These are phyloP conservation scores for Rosa hybrid DNA, from an alignment of 331 rosid genomes.

Conservation along the genomic window DNA sequence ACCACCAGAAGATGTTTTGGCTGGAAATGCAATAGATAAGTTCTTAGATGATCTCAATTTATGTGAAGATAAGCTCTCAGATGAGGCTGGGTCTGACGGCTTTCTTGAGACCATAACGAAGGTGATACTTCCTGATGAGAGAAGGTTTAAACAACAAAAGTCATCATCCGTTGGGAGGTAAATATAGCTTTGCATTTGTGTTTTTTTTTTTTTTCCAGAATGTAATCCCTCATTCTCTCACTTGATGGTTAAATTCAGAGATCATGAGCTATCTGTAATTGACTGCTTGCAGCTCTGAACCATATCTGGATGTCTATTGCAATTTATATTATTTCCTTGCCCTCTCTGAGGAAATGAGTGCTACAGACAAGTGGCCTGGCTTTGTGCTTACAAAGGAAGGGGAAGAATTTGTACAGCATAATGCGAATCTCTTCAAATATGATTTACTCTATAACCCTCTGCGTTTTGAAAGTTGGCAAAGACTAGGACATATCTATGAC, in stretches of 20 bases:
- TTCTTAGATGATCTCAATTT: constrained; percentile 82
- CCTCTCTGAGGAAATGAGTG: constrained; percentile 93
- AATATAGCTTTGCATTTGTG: background rate
- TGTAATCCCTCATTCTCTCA: constrained; percentile 4
- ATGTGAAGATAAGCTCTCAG: constrained; percentile 93
- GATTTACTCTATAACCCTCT: constrained; percentile 84
- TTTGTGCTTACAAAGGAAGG: constrained; percentile 97
- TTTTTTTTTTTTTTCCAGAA: background rate
- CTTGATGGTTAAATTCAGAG: background rate
- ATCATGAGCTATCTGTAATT: constrained; percentile 27
- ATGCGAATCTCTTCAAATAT: constrained; percentile 86
- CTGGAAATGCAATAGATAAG: constrained; percentile 82
- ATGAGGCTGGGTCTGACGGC: constrained; percentile 89
- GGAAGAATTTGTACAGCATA: constrained; percentile 91
- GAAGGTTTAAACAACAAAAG: constrained; percentile 68
- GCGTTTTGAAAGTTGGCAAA: constrained; percentile 96
- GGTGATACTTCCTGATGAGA: constrained; percentile 66
- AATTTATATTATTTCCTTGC: constrained; percentile 93
- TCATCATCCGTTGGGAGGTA: constrained; percentile 68
- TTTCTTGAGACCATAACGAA: constrained; percentile 79
- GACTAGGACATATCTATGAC: constrained; percentile 87
- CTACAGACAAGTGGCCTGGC: constrained; percentile 98
- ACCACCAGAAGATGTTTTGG: constrained; percentile 86
- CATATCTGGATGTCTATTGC: constrained; percentile 86
- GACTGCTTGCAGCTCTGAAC: constrained; percentile 72